Conservation (phyloP, 371 early-diverging fungal genomes). For the Mucor irregularis region DNA sequence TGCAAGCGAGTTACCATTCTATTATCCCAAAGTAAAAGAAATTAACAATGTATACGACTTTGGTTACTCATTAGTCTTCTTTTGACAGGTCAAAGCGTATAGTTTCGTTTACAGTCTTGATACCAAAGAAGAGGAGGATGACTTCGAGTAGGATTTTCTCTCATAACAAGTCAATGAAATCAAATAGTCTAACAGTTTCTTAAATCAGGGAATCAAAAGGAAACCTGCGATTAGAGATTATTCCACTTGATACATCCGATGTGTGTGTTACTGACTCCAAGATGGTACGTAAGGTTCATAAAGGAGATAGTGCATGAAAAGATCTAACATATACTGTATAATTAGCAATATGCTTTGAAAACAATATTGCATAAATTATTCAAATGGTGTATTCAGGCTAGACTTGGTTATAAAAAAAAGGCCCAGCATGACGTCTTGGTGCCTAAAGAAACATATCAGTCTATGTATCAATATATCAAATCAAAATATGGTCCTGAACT, state of each 20-base stretch:
- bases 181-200: not conserved
- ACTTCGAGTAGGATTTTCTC: too few species aligned
- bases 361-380: constrained; percentile 69
- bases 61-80: not conserved
- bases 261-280: constrained; percentile 33
- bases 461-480: constrained; percentile 66
- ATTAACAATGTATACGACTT: not conserved
- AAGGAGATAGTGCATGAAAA: not conserved
- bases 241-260: constrained; percentile 20
- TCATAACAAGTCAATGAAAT: too few species aligned
- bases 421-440: constrained; percentile 73
- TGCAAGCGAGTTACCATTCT: constrained; percentile 62
- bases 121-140: not conserved
- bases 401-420: constrained; percentile 75
- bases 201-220: constrained; percentile 11
- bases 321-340: constrained; percentile 1
- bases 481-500: constrained; percentile 61
- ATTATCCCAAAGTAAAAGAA: constrained; percentile 67
- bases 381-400: constrained; percentile 77
- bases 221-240: constrained; percentile 30
- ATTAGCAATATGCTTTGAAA: constrained; percentile 60
- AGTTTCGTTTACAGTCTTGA: constrained; percentile 32
- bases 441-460: constrained; percentile 63
- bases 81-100: constrained; percentile 41
- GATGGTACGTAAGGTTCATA: constrained; percentile 41